Evolutionary conservation across 2,329 filamentous ascomycete genomes (phyloP).

Genomic region (Epicoccum nigrum): DNA sequence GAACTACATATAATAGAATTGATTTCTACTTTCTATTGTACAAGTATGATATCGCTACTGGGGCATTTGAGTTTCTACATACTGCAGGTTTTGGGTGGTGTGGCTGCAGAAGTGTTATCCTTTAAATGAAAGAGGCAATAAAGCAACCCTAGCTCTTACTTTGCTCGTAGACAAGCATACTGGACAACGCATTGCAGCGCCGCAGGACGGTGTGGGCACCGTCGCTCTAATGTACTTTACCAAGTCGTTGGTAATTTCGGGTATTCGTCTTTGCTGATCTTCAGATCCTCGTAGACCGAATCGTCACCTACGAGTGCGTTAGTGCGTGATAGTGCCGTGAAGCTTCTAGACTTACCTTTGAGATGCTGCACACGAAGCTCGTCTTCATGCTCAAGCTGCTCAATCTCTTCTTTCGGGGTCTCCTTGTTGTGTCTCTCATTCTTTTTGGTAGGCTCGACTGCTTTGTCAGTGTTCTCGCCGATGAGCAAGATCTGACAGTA

Average conservation of each 20-base stretch:
- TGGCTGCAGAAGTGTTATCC: no score
- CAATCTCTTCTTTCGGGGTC: conserved; percentile 71
- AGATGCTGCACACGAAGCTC: conserved; percentile 68
- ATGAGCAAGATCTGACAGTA: conserved; percentile 81
- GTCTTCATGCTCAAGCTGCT: conserved; percentile 78
- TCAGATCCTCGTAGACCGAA: conserved; percentile 65
- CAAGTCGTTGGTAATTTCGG: conserved; percentile 43
- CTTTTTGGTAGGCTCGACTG: conserved; percentile 63
- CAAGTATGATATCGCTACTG: no score
- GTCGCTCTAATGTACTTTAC: conserved; percentile 18
- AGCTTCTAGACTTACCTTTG: conserved; percentile 51
- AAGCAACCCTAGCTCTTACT: no score
- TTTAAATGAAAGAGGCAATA: no score
- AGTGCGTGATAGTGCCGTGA: neutral
- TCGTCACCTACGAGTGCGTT: conserved; percentile 57
- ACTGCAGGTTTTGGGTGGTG: no score
- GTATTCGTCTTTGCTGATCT: conserved; percentile 67
- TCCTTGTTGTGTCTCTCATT: conserved; percentile 63
- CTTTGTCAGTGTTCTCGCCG: conserved; percentile 68
- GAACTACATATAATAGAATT: no score
- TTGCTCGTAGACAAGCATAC: no score
- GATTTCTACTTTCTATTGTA: no score
- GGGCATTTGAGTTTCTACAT: no score
- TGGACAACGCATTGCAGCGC: no score
- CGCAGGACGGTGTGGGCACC: no score